phyloP scores from a whole-genome alignment of 179 eudicot genomes.

The Silene vulgaris region DNA sequence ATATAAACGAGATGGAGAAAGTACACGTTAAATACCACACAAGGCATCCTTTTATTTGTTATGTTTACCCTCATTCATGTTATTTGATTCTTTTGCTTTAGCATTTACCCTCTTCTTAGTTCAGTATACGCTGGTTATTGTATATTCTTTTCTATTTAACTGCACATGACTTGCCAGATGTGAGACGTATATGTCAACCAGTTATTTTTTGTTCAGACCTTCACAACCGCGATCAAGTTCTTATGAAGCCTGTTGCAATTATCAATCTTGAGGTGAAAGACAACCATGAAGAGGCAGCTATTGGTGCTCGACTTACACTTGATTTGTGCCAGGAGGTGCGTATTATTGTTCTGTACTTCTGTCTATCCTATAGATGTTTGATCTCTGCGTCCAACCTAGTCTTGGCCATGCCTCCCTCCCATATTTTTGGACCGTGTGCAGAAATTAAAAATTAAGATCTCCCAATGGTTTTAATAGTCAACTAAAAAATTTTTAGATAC shows the following conservation, averaged over 20 bases:
- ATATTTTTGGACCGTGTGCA: not conserved
- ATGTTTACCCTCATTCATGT: not conserved
- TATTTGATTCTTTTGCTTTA: not conserved
- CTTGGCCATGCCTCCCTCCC: not conserved
- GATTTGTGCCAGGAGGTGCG: slow-evolving; percentile 79
- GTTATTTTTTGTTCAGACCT: slow-evolving; percentile 49
- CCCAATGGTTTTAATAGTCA: not conserved
- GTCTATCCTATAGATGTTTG: not conserved
- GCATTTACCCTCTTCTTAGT: not conserved
- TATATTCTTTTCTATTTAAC: too few species aligned
- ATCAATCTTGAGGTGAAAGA: slow-evolving; percentile 92
- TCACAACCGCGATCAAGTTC: slow-evolving; percentile 62
- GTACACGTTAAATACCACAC: not conserved
- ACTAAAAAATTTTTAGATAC: too few species aligned
- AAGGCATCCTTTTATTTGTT: not conserved
- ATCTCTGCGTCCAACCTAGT: not conserved
- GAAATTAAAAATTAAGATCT: not conserved
- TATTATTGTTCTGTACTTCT: not conserved
- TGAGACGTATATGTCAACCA: not conserved
- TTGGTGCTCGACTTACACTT: slow-evolving; percentile 79
- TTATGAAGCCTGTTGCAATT: slow-evolving; percentile 71
- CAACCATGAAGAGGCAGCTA: slow-evolving; percentile 95
- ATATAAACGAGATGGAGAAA: too few species aligned
- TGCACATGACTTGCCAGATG: not conserved
- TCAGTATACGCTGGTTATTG: not conserved